Percentiles rank a stretch among this genome's conserved stretches.
Conservation (phyloP, 2,329 filamentous ascomycete species). For the Achaetomium macrosporum region DNA sequence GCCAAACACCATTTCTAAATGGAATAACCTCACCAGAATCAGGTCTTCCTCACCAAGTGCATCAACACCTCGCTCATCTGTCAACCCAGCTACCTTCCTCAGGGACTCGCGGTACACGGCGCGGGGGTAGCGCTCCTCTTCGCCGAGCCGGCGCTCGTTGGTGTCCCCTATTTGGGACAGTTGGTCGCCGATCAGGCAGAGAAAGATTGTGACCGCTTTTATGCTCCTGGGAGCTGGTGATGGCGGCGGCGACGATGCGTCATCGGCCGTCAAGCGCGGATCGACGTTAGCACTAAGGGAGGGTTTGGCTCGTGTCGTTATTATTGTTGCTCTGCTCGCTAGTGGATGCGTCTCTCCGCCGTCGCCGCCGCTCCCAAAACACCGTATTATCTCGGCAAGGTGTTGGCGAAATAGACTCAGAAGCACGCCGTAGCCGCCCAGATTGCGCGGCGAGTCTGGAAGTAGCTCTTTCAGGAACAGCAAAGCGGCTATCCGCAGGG, state of each 20-base stretch:
- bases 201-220: conserved; percentile 26
- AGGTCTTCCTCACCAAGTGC: conserved; percentile 19
- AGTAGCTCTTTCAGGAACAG: conserved; percentile 31
- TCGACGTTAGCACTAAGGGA: too few species aligned
- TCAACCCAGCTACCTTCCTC: conserved; percentile 4
- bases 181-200: conserved; percentile 27
- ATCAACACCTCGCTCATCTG: background rate
- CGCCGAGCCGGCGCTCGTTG: conserved; percentile 22
- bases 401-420: conserved; percentile 27
- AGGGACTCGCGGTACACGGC: conserved; percentile 26
- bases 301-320: background rate
- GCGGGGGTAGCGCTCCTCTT: conserved; percentile 24
- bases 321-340: background rate
- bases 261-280: too few species aligned
- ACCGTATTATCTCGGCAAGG: conserved; percentile 14
- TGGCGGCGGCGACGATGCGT: background rate
- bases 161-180: conserved; percentile 25
- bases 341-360: background rate
- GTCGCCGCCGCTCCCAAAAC: background rate
- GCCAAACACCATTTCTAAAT: conserved; percentile 7
- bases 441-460: conserved; percentile 29
- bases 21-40: conserved; percentile 20
- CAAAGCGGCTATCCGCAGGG: conserved; percentile 28
- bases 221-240: background rate
- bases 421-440: conserved; percentile 29